These are phyloP conservation scores for Sphagnum fallax DNA, from an alignment of 228 moss, liverwort and hornwort genomes.

Conservation along the genomic window DNA sequence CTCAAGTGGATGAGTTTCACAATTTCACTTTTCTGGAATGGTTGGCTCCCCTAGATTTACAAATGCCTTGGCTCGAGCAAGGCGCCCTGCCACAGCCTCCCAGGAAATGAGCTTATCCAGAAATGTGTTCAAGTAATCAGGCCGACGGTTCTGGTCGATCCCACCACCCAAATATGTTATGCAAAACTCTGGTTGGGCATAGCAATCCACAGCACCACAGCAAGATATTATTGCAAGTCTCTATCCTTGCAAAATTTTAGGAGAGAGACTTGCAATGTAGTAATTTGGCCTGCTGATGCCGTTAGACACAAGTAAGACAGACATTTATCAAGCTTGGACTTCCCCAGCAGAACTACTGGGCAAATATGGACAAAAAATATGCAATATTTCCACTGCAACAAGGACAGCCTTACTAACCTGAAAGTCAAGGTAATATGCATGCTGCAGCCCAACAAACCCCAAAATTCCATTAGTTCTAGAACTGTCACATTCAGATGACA, in stretches of 20 bases:
- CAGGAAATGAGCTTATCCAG: constrained; percentile 59
- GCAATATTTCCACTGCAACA: background rate
- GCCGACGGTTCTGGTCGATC: constrained; percentile 56
- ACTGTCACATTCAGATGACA: background rate
- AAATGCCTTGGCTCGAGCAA: constrained; percentile 56
- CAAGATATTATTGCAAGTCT: background rate
- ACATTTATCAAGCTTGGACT: background rate
- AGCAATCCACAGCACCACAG: background rate
- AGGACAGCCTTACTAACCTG: constrained; percentile 26
- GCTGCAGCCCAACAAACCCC: constrained; percentile 25
- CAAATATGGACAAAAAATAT: background rate
- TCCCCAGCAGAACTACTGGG: background rate
- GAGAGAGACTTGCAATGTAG: background rate
- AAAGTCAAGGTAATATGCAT: constrained; percentile 76
- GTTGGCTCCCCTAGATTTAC: constrained; percentile 69
- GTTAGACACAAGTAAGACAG: background rate
- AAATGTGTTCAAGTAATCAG: constrained; percentile 61
- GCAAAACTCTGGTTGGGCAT: background rate
- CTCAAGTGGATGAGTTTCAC: too few species aligned
- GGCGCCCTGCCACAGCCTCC: constrained; percentile 52
- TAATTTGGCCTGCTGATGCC: background rate
- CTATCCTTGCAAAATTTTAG: background rate
- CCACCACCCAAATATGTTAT: background rate
- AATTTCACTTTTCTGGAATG: constrained; percentile 53
- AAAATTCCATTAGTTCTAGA: background rate